Percentiles rank a stretch among this genome's conserved stretches.
phyloP scores from a whole-genome alignment of 441 rosid genomes.

The Erodium trifolium region DNA sequence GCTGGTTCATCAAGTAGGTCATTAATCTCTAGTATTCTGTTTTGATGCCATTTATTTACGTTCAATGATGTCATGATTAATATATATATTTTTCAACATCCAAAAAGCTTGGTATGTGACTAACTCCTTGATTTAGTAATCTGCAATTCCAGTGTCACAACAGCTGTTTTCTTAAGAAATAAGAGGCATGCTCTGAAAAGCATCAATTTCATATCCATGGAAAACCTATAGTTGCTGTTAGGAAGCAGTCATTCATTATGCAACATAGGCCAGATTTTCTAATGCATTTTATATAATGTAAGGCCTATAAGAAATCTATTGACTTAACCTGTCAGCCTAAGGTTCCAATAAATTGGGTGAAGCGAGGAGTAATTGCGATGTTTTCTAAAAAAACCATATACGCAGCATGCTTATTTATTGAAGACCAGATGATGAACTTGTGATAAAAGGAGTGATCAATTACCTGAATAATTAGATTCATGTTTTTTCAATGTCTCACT shows the following conservation, averaged over 20 bases:
- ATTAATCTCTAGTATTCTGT: constrained; percentile 10
- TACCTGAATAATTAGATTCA: background rate
- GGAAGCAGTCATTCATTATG: no score
- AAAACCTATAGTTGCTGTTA: no score
- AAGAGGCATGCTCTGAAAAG: no score
- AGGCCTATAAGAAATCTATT: no score
- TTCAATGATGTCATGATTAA: background rate
- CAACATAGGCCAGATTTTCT: no score
- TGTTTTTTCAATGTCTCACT: background rate
- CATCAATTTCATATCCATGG: no score
- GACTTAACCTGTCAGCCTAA: no score
- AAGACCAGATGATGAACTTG: no score
- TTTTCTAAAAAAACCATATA: background rate
- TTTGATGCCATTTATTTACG: constrained; percentile 4
- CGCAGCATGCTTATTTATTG: no score
- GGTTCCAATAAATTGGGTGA: no score
- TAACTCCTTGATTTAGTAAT: background rate
- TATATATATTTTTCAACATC: background rate
- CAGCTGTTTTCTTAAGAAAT: background rate
- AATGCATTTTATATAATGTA: no score
- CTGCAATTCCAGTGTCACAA: background rate
- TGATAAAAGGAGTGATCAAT: background rate
- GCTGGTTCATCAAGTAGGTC: constrained; percentile 46
- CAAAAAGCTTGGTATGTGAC: background rate
- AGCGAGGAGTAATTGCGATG: background rate